Conservation (phyloP, 768 basidiomycete species). For the Xanthoconium stramineum region DNA sequence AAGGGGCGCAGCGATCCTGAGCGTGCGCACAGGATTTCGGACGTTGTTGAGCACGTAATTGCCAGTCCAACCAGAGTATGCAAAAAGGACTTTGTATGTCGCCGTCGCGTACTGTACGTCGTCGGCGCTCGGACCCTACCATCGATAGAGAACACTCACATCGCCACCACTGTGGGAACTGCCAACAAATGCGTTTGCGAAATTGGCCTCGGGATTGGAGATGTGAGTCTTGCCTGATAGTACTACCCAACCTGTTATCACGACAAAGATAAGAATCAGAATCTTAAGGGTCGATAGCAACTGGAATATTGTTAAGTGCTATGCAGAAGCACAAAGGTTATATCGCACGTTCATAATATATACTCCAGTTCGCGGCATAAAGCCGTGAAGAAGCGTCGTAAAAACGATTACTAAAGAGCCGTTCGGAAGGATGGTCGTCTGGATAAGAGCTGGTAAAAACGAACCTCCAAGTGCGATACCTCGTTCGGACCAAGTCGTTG, state of each 20-base stretch:
- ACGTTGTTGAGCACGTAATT: too few species aligned
- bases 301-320: constrained; percentile 24
- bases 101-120: constrained; percentile 47
- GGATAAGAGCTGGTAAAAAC: neutral
- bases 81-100: too few species aligned
- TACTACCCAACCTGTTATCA: constrained; percentile 59
- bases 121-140: neutral
- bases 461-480: constrained; percentile 58
- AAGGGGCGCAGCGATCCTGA: too few species aligned
- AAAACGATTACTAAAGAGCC: constrained; percentile 44
- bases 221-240: constrained; percentile 56
- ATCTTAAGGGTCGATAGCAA: constrained; percentile 53
- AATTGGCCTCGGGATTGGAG: constrained; percentile 55
- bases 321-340: too few species aligned
- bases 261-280: constrained; percentile 50
- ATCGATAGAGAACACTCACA: constrained; percentile 18
- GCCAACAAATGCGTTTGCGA: constrained; percentile 54
- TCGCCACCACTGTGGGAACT: constrained; percentile 52
- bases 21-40: too few species aligned
- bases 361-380: constrained; percentile 48
- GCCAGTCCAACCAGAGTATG: too few species aligned
- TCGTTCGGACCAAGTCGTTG: constrained; percentile 50
- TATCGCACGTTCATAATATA: constrained; percentile 51
- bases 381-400: constrained; percentile 49
- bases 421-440: neutral